Conservation (phyloP, 345 rosid species). For the Sisymbrium altissimum region DNA sequence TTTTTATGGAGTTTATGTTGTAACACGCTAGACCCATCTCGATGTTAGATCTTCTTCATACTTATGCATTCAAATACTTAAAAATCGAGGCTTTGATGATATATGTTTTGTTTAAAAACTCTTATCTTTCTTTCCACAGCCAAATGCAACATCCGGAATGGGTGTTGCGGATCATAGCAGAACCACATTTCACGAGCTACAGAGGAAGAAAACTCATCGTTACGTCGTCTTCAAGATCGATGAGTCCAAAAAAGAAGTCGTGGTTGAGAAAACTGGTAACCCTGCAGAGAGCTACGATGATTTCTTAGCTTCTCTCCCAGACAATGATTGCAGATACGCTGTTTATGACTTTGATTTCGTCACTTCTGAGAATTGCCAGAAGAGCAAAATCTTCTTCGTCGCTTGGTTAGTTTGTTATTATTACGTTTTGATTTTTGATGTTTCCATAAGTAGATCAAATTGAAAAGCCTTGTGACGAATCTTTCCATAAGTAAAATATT, state of each 20-base stretch:
- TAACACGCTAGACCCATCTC: neutral
- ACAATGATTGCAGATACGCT: slow-evolving; percentile 75
- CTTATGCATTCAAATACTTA: neutral
- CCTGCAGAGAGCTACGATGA: slow-evolving; percentile 64
- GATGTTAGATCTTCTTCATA: neutral
- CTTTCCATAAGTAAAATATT: too few relatives aligned
- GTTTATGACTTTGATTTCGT: slow-evolving; percentile 70
- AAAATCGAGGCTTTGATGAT: slow-evolving; percentile 2
- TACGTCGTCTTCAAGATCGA: slow-evolving; percentile 65
- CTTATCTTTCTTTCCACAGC: slow-evolving; percentile 31
- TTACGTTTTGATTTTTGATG: neutral
- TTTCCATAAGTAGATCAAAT: neutral
- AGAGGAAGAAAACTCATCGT: slow-evolving; percentile 67
- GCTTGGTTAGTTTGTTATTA: slow-evolving; percentile 50
- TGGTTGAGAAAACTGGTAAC: slow-evolving; percentile 66
- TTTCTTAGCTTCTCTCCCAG: slow-evolving; percentile 67
- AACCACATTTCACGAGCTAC: slow-evolving; percentile 54
- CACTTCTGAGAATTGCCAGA: slow-evolving; percentile 72
- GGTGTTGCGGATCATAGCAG: slow-evolving; percentile 68
- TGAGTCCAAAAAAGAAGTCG: slow-evolving; percentile 55
- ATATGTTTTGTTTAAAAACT: neutral
- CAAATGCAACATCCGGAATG: slow-evolving; percentile 80
- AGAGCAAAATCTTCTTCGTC: slow-evolving; percentile 79
- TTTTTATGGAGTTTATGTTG: neutral
- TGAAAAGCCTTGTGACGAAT: too few relatives aligned